These are phyloP conservation scores for Stylosanthes scabra DNA, from an alignment of 331 rosid genomes.

Conservation along the genomic window DNA sequence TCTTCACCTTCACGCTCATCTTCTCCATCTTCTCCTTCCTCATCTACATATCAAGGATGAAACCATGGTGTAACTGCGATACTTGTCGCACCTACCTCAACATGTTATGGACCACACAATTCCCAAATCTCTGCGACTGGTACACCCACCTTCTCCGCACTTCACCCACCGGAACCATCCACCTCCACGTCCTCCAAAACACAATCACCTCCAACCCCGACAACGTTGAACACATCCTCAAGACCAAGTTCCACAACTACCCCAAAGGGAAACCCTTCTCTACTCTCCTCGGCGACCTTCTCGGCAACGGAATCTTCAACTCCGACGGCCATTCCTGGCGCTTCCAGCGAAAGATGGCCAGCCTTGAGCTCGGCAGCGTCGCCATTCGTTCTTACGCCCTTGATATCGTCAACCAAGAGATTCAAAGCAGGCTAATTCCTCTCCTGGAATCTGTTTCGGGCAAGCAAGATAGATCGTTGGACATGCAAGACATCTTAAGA, in stretches of 20 bases:
- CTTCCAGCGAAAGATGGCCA: slow-evolving; percentile 87
- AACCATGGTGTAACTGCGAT: slow-evolving; percentile 80
- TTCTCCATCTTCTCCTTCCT: slow-evolving; percentile 67
- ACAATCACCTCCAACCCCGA: slow-evolving; percentile 70
- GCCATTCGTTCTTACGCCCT: slow-evolving; percentile 69
- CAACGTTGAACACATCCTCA: slow-evolving; percentile 79
- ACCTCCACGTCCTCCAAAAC: slow-evolving; percentile 71
- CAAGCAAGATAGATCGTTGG: slow-evolving; percentile 21
- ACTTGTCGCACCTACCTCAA: slow-evolving; percentile 58
- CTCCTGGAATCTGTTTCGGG: slow-evolving; percentile 2
- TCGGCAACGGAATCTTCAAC: slow-evolving; percentile 87
- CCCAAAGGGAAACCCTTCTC: slow-evolving; percentile 87
- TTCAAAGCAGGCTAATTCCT: slow-evolving; percentile 60
- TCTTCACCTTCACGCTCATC: slow-evolving; percentile 67
- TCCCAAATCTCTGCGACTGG: slow-evolving; percentile 73
- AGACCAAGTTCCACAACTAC: slow-evolving; percentile 73
- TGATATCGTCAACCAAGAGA: slow-evolving; percentile 53
- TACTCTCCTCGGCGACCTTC: slow-evolving; percentile 77
- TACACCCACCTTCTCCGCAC: slow-evolving; percentile 68
- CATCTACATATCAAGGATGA: slow-evolving; percentile 61
- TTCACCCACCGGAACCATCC: slow-evolving; percentile 62
- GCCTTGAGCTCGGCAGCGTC: slow-evolving; percentile 72
- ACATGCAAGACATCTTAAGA: slow-evolving; percentile 73
- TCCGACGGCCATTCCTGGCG: slow-evolving; percentile 76
- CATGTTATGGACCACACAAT: slow-evolving; percentile 49